Evolutionary conservation across 2,329 filamentous ascomycete species (phyloP).

Genomic region (Paraconiothyrium brasiliense): DNA sequence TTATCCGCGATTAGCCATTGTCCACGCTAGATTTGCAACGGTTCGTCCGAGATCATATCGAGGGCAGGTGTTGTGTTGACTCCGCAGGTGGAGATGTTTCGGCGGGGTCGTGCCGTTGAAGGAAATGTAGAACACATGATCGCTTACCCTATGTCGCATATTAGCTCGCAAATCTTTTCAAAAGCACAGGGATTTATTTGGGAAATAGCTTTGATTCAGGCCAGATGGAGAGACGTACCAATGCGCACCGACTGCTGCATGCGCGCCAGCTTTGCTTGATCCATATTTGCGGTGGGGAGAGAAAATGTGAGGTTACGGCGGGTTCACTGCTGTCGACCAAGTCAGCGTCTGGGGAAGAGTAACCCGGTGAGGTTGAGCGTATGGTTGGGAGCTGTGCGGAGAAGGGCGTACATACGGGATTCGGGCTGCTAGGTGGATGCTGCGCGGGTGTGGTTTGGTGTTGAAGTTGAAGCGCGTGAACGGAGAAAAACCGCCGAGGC

Average conservation of each 20-base stretch:
- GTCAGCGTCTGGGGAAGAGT: conserved; percentile 8
- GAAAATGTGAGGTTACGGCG: conserved; percentile 18
- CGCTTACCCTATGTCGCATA: conserved; percentile 44
- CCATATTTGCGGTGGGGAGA: conserved; percentile 53
- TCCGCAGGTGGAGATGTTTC: neutral
- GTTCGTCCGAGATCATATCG: neutral
- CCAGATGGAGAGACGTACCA: conserved; percentile 44
- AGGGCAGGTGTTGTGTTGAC: neutral
- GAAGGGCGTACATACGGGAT: conserved; percentile 23
- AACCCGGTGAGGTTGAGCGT: neutral
- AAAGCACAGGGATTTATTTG: conserved; percentile 18
- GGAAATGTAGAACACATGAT: conserved; percentile 20
- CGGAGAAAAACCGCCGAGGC: conserved; percentile 31
- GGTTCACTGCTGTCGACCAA: conserved; percentile 7
- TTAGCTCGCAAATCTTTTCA: conserved; percentile 8
- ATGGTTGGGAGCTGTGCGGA: neutral
- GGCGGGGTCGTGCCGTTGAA: conserved; percentile 8
- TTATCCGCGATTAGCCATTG: conserved; percentile 36
- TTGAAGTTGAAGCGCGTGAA: conserved; percentile 27
- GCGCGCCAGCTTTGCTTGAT: conserved; percentile 57
- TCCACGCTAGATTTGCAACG: conserved; percentile 3
- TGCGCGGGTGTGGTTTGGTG: conserved; percentile 27
- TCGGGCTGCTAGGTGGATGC: conserved; percentile 19
- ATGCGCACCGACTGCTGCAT: conserved; percentile 57
- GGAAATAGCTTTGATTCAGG: neutral